Conservation (phyloP, 2,329 filamentous ascomycete genomes). For the Fusarium pilosicola region DNA sequence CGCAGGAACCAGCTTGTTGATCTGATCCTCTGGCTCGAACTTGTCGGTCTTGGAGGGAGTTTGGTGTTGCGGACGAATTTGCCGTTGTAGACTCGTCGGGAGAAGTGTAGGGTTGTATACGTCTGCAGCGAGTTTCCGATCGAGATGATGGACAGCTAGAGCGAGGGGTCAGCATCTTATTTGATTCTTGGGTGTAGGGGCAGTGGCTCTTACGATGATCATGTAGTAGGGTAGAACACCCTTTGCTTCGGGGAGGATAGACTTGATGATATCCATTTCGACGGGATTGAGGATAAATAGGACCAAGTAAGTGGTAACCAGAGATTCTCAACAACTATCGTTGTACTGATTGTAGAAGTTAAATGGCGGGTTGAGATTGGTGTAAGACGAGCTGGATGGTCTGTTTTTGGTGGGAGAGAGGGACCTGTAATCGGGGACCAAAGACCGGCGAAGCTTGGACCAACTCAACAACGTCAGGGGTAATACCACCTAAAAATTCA, state of each 20-base stretch:
- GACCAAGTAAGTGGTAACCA: not conserved
- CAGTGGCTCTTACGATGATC: slow-evolving; percentile 57
- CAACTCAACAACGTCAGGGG: slow-evolving; percentile 46
- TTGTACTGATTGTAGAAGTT: not conserved
- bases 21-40: slow-evolving; percentile 63
- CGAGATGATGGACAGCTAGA: slow-evolving; percentile 82
- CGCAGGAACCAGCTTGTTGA: slow-evolving; percentile 60
- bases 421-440: slow-evolving; percentile 17
- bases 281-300: not conserved
- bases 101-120: slow-evolving; percentile 82
- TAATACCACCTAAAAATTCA: slow-evolving; percentile 18
- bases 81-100: slow-evolving; percentile 86
- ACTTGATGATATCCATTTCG: slow-evolving; percentile 58
- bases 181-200: not conserved
- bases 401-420: slow-evolving; percentile 34
- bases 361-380: slow-evolving; percentile 2
- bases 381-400: not conserved
- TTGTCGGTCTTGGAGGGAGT: slow-evolving; percentile 53
- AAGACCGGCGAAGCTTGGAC: slow-evolving; percentile 41
- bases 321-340: slow-evolving; percentile 18
- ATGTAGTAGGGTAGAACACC: slow-evolving; percentile 70
- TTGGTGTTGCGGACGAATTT: slow-evolving; percentile 63
- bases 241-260: slow-evolving; percentile 59
- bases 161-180: slow-evolving; percentile 24
- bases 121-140: slow-evolving; percentile 87